Evolutionary conservation across 106 monocot genomes (phyloP).

Genomic region (Dendrobium nobile): DNA sequence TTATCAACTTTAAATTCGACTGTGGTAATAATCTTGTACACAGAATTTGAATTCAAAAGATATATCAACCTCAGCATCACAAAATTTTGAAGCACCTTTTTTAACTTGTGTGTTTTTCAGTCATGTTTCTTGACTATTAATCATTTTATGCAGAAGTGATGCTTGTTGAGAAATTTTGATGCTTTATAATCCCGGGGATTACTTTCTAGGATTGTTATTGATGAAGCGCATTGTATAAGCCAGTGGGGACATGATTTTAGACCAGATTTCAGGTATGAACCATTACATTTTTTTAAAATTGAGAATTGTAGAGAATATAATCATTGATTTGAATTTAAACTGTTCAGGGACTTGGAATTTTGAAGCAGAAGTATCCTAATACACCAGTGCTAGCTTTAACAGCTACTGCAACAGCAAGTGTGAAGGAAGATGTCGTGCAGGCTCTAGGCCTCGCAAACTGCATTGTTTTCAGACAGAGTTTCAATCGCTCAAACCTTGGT

Average conservation of each 20-base stretch:
- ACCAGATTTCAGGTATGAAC: slow-evolving; percentile 84
- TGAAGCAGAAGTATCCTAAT: slow-evolving; percentile 84
- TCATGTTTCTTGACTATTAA: not conserved
- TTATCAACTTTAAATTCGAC: not conserved
- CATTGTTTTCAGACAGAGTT: slow-evolving; percentile 90
- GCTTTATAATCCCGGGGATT: slow-evolving; percentile 52
- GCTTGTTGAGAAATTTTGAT: slow-evolving; percentile 75
- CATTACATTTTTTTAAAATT: not conserved
- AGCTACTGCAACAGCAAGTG: slow-evolving; percentile 96
- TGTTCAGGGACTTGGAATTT: slow-evolving; percentile 75
- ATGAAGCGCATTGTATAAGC: slow-evolving; percentile 99
- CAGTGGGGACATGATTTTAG: slow-evolving; percentile 99
- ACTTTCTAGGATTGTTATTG: slow-evolving; percentile 97
- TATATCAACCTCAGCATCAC: not conserved
- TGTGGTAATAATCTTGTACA: not conserved
- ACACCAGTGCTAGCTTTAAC: slow-evolving; percentile 93
- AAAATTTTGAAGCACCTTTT: not conserved
- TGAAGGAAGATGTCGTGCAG: slow-evolving; percentile 99
- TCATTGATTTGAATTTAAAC: slow-evolving; percentile 9
- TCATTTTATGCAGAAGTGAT: slow-evolving; percentile 63
- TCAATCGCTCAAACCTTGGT: slow-evolving; percentile 95
- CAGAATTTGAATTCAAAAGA: not conserved
- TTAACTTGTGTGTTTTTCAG: not conserved
- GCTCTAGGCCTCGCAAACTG: slow-evolving; percentile 92
- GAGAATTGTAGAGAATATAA: not conserved